Base-by-base conservation (phyloP, 495 filamentous ascomycete species). In the Evernia prunastri region DNA sequence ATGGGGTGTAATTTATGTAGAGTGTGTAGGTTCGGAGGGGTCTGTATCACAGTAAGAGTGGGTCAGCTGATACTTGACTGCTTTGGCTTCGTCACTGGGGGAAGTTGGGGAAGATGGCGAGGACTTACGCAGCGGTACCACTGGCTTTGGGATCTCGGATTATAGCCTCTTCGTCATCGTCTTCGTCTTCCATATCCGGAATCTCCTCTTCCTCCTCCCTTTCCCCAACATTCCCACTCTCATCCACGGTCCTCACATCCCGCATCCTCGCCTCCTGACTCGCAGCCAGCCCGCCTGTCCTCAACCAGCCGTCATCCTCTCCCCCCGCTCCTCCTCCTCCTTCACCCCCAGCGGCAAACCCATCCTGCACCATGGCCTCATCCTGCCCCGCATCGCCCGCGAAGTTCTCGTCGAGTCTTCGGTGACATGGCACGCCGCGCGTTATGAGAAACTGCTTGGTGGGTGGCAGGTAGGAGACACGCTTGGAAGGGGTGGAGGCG, bases 381-480 rank as follows among this genome's bases (percentile, higher is more conserved):
- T 95, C 91, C 64, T 86, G 83, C 47, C 87, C 89, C 17, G 90
- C 91, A 69, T 91, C 88, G 31, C 91, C 91, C 4, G 90, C 90
- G 70, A 97, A 96, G 73, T 92, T 89, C 60, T 96, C 91, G 71
- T 97, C 91, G 47, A 99, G 84, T 49, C 95, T 84, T 51, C 90
- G 86, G 71, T 92, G 87, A 72, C 95, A 97, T 8, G 94, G 94
- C 57, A 97, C 94, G 42, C 92, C 89, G 49, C 92, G 87, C 10
- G 95, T 96, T 3, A 97, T 90, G 17, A 99, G 82, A 69, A 89
- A 99, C 82, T 99, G 94, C 75, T 99, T 99, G 1, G 87, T 91
- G 0, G 86, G 78, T 5, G 94, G 94, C 1, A 99, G 87, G 70
- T 96, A 89, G 58, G 80, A 75, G 23, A 89, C 89, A 56, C 92